These are phyloP conservation scores for Sporothrix globosa DNA, from an alignment of 2,329 filamentous ascomycete genomes.

Conservation along the genomic window DNA sequence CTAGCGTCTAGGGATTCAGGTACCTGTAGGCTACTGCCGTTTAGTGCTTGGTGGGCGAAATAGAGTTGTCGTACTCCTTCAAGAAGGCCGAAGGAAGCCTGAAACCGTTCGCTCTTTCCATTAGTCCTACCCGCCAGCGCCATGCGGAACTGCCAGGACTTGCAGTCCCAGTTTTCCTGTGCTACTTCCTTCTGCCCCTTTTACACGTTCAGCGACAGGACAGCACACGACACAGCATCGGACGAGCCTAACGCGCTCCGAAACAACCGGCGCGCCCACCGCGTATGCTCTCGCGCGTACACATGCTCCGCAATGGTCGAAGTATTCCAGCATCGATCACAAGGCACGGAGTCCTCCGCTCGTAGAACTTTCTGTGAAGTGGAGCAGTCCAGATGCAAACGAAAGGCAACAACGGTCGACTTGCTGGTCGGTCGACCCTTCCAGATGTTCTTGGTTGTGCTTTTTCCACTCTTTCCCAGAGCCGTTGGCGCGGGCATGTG, in stretches of 20 bases:
- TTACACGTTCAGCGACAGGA: background rate
- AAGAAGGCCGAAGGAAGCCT: no score
- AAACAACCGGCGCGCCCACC: background rate
- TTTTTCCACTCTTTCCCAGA: background rate
- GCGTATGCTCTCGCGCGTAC: background rate
- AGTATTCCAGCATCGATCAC: background rate
- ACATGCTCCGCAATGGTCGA: background rate
- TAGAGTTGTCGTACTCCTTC: no score
- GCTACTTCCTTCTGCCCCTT: conserved; percentile 3
- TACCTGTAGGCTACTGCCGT: background rate
- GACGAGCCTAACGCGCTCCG: background rate
- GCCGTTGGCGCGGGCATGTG: background rate
- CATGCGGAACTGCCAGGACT: conserved; percentile 5
- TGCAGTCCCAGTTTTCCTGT: conserved; percentile 6
- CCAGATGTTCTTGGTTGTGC: conserved; percentile 9
- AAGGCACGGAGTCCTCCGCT: conserved; percentile 21
- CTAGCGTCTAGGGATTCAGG: background rate
- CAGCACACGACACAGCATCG: conserved; percentile 5
- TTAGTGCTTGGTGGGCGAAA: no score
- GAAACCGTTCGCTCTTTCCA: conserved; percentile 11
- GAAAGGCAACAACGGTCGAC: background rate
- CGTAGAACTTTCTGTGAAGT: conserved; percentile 21
- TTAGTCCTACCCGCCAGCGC: background rate
- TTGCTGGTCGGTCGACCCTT: background rate
- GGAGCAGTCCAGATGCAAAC: conserved; percentile 13